These are phyloP conservation scores for Spinellus fusiger DNA, from an alignment of 192 early-diverging fungal species.

Conservation along the genomic window DNA sequence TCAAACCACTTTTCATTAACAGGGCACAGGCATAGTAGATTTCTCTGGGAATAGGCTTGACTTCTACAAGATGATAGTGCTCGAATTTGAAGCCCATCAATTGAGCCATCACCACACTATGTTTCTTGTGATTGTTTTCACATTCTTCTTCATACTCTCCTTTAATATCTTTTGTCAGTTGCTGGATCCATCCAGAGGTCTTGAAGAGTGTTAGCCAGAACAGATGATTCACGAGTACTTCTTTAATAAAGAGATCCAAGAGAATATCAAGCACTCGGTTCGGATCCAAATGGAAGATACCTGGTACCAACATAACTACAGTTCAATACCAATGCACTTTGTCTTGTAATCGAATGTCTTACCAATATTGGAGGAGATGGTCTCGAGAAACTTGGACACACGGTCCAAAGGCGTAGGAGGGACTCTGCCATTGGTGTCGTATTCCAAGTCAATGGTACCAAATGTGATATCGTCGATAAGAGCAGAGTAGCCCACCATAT, in stretches of 20 bases:
- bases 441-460: conserved; percentile 15
- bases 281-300: conserved; percentile 78
- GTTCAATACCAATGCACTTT: neutral
- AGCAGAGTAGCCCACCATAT: conserved; percentile 76
- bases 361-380: conserved; percentile 19
- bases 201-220: conserved; percentile 68
- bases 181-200: conserved; percentile 39
- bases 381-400: conserved; percentile 11
- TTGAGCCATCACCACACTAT: conserved; percentile 42
- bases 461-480: conserved; percentile 51
- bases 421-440: conserved; percentile 2
- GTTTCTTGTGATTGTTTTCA: neutral
- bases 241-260: conserved; percentile 68
- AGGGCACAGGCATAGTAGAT: conserved; percentile 52
- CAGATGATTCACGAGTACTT: conserved; percentile 55
- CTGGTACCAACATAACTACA: conserved; percentile 13
- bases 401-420: conserved; percentile 15
- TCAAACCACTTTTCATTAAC: conserved; percentile 45
- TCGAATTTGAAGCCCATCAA: conserved; percentile 75
- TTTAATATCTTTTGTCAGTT: conserved; percentile 1
- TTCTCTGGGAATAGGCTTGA: conserved; percentile 30
- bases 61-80: conserved; percentile 40
- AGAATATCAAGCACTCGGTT: conserved; percentile 78
- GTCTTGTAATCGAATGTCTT: no score
- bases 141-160: neutral